phyloP scores from a whole-genome alignment of 306 rosid species.

The Vigna hirtella region DNA sequence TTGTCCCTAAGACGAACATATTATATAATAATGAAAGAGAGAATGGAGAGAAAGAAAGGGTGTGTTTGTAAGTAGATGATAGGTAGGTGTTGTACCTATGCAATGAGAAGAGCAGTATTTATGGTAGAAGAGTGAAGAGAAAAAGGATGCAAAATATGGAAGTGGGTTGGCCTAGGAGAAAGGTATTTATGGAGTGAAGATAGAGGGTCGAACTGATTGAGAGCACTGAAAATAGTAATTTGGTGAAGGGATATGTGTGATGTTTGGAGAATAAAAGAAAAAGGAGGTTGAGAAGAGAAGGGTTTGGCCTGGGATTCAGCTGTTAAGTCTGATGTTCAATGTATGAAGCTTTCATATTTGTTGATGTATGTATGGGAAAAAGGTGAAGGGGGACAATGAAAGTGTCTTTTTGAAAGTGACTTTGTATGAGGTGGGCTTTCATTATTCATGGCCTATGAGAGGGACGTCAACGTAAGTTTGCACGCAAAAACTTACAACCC shows the following conservation, averaged over 20 bases:
- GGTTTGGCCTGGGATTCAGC: not conserved
- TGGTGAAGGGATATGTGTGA: not conserved
- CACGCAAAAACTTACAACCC: conserved; percentile 34
- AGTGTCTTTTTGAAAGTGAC: conserved; percentile 53
- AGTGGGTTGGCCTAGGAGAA: conserved; percentile 45
- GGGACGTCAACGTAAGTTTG: conserved; percentile 28
- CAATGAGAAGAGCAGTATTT: conserved; percentile 25
- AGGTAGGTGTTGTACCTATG: conserved; percentile 15
- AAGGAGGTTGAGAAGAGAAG: not conserved
- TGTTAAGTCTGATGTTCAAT: not conserved
- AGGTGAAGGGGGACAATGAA: conserved; percentile 41
- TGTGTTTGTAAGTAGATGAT: not conserved
- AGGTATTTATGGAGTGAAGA: conserved; percentile 53
- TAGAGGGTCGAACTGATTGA: conserved; percentile 48
- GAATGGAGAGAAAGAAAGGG: not conserved
- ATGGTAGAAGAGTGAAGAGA: not conserved
- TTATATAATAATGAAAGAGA: not conserved
- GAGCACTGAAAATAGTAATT: conserved; percentile 7
- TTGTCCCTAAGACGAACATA: not conserved
- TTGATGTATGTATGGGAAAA: conserved; percentile 51
- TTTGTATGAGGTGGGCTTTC: conserved; percentile 33
- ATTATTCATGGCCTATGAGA: conserved; percentile 24
- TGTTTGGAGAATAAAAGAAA: conserved; percentile 23
- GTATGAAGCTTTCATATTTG: conserved; percentile 45
- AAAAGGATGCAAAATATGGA: conserved; percentile 53